Base-by-base conservation (phyloP, 1,139 yeast species). In the Ogataea hybrid region DNA sequence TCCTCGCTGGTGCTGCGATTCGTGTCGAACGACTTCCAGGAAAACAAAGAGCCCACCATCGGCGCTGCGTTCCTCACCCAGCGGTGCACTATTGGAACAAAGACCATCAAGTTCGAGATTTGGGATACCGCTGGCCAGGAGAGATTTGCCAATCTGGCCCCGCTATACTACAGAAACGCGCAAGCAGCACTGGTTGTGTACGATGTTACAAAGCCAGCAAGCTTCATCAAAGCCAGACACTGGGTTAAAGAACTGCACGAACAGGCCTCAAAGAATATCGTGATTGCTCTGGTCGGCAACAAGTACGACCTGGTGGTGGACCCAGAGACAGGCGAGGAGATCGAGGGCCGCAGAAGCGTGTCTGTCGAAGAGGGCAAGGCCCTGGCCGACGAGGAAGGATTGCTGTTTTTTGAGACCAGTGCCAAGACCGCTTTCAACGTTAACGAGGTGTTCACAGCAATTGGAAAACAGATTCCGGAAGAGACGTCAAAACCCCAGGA, bases 111-210 rank as follows among this genome's bases (percentile, higher is more conserved):
- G 63, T 92, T 89, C 65, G 98, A 92, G 64, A 92, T 92, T 51
- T 92, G 97, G 97, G 98, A 92, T 62, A 92, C 98, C 11, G 98
- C 98, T 0, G 98, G 98, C 14, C 98, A 92, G 68, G 98, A 92
- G 64, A 71, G 98, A 50, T 92, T 92, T 70, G 97, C 97, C 4
- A 84, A 94, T 28, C 73, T 92, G 60, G 97, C 97, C 1, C 98
- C 97, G 20, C 86, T 92, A 95, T 92, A 92, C 67, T 92, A 92
- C 70, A 79, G 98, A 61, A 92, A 92, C 59, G 97, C 98, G n/a
- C 97, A 92, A 64, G 95, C 96, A 28, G 98, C 98, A 0, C 70
- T 92, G 51, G 97, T 92, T 9, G 97, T 92, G 8, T 92, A 92
- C 62, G 98, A 92, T 61, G 80, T 92, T 51, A 90, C 97, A 35